Evolutionary conservation across 2,329 filamentous ascomycete species (phyloP), one percentile per base, ranked within the genome.

Genomic region (Dichotomopilus funicola): DNA sequence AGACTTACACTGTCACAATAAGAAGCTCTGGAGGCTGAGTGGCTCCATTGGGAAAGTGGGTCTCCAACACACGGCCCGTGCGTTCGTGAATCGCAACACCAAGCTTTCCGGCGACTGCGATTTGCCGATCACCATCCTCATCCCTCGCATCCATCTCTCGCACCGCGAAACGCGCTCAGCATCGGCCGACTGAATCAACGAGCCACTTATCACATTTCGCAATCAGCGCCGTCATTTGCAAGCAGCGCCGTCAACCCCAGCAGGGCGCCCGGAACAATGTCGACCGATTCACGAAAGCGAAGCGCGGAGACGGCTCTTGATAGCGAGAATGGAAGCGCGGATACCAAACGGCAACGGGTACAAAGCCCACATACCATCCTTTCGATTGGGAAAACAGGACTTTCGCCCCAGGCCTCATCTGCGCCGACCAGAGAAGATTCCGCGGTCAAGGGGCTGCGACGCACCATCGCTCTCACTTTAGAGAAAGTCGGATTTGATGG

Each of bases 401-500:
- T 49, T 1, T 60, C 57, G 6, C 50, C 47, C 7, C 43, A 53
- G 33, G 37, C 53, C 4, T 59, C 60, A 9, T 11, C 46, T 5
- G 8, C 51, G 7, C 27, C 53, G 1, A 64, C 63, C 1, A 37
- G 56, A 9, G 60, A 65, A 41, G 64, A 58, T 40, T 35, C 65
- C 38, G 64, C 61, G 6, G 62, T 58, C 27, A 58, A 53, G 40
- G 73, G 76, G 1, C 70, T 86, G 33, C 74, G 76, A 46, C 77
- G 81, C 50, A 78, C 80, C 9, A 78, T 86, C 54, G 77, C 75
- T 0, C 66, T 85, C 54, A 75, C 76, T 3, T 67, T 86, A 34
- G 69, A 78, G 43, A 77, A 83, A 58, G 77, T 84, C 40, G 83
- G 83, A 34, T 86, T 85, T 61, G 72, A 77, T 35, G 71, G 73